These are phyloP conservation scores for Phanerochaete carnosa DNA, from an alignment of 768 basidiomycete species.

Conservation along the genomic window DNA sequence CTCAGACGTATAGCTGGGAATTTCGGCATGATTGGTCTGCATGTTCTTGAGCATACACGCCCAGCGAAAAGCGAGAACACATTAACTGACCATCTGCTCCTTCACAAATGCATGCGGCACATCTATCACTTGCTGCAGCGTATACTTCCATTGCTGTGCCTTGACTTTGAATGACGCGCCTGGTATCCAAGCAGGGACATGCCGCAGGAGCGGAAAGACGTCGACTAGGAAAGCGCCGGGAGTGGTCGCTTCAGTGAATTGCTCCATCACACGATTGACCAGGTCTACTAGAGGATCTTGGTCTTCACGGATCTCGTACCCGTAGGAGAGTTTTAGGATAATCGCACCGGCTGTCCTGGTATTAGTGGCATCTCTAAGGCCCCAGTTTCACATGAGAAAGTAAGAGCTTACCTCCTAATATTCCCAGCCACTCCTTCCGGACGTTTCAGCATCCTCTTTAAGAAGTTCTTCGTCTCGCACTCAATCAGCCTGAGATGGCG, in stretches of 20 bases:
- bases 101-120: constrained; percentile 29
- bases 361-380: neutral
- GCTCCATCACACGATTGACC: constrained; percentile 21
- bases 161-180: constrained; percentile 20
- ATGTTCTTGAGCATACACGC: neutral
- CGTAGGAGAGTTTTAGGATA: constrained; percentile 16
- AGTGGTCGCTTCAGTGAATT: constrained; percentile 16
- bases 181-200: constrained; percentile 24
- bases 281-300: constrained; percentile 34
- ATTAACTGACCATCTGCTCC: constrained; percentile 28
- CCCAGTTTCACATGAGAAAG: neutral
- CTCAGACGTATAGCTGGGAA: constrained; percentile 54
- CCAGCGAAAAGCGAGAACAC: neutral
- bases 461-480: constrained; percentile 27
- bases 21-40: constrained; percentile 57
- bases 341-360: constrained; percentile 23
- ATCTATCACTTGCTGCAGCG: constrained; percentile 14
- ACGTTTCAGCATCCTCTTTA: constrained; percentile 26
- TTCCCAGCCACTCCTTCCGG: constrained; percentile 23
- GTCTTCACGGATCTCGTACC: constrained; percentile 7
- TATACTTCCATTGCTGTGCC: neutral
- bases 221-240: constrained; percentile 24
- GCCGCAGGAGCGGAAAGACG: constrained; percentile 12
- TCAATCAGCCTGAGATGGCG: constrained; percentile 27
- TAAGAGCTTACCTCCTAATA: constrained; percentile 28